Percentiles rank a stretch among this genome's conserved stretches.
These are phyloP conservation scores for Coemansia sp. DNA, from an alignment of 192 early-diverging fungal species.

Conservation along the genomic window DNA sequence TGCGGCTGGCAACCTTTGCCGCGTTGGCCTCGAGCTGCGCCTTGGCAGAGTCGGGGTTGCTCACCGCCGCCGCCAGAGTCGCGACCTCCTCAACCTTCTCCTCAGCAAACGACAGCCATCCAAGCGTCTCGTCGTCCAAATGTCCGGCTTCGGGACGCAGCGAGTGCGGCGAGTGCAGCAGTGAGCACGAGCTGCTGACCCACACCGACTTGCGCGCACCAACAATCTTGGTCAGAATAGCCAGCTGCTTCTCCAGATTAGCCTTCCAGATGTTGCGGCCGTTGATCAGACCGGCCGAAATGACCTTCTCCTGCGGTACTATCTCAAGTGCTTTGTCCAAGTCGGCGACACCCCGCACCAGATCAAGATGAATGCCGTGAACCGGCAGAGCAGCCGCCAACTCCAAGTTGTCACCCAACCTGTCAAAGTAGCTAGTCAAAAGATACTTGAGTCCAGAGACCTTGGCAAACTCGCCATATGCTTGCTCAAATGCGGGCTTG, in stretches of 20 bases:
- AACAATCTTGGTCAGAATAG: constrained; percentile 65
- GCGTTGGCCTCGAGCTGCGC: constrained; percentile 70
- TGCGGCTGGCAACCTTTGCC: constrained; percentile 65
- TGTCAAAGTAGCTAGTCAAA: constrained; percentile 94
- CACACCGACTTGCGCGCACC: constrained; percentile 59
- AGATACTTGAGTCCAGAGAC: constrained; percentile 57
- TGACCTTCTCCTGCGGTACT: constrained; percentile 60
- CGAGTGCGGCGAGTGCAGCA: constrained; percentile 91
- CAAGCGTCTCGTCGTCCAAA: constrained; percentile 76
- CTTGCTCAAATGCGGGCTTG: constrained; percentile 63
- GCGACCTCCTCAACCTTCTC: constrained; percentile 89
- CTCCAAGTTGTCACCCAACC: constrained; percentile 70
- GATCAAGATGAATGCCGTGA: constrained; percentile 86
- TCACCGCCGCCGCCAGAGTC: constrained; percentile 60
- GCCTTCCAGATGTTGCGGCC: constrained; percentile 98
- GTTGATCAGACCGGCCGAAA: constrained; percentile 95
- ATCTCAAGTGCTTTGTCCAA: constrained; percentile 68
- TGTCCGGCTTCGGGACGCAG: constrained; percentile 69
- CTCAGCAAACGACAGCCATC: constrained; percentile 92
- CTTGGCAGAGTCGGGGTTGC: constrained; percentile 60
- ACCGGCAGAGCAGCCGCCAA: constrained; percentile 73
- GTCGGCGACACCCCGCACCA: constrained; percentile 80
- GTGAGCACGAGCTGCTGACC: constrained; percentile 86
- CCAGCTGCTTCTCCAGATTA: constrained; percentile 74
- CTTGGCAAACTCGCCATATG: constrained; percentile 36